phyloP scores from a whole-genome alignment of 345 rosid species.

The Angophora floribunda region DNA sequence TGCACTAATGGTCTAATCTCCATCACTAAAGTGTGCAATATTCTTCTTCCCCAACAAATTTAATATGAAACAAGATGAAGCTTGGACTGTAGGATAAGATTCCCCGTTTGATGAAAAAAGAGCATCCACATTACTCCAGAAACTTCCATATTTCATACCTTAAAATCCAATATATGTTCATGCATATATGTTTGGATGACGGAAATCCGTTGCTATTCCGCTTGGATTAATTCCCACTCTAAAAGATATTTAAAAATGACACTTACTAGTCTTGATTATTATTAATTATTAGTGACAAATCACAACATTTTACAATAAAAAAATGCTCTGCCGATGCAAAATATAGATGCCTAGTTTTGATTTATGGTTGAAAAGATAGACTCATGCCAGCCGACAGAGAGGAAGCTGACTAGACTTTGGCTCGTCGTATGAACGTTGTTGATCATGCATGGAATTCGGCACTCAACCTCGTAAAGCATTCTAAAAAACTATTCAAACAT shows the following conservation, averaged over 20 bases:
- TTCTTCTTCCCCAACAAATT: not conserved
- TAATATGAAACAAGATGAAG: not conserved
- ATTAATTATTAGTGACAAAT: not conserved
- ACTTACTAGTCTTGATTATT: not conserved
- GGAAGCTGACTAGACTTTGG: not conserved
- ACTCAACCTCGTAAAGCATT: not conserved
- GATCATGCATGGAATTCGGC: not conserved
- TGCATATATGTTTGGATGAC: not conserved
- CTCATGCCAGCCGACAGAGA: not conserved
- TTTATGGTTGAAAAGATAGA: not conserved
- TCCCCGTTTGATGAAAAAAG: not conserved
- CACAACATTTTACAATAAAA: not conserved
- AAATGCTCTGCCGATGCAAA: not conserved
- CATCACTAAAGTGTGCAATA: not conserved
- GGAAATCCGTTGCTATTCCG: fast-evolving
- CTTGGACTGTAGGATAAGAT: not conserved
- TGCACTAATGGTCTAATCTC: not conserved
- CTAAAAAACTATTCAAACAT: not conserved
- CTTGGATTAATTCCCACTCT: not conserved
- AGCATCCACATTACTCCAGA: not conserved
- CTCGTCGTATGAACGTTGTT: not conserved
- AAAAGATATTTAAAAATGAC: not conserved
- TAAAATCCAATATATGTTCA: not conserved
- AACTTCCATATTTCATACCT: not conserved
- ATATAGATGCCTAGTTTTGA: not conserved